phyloP scores from a whole-genome alignment of 2,329 filamentous ascomycete genomes.

The Aspergillus sp. region DNA sequence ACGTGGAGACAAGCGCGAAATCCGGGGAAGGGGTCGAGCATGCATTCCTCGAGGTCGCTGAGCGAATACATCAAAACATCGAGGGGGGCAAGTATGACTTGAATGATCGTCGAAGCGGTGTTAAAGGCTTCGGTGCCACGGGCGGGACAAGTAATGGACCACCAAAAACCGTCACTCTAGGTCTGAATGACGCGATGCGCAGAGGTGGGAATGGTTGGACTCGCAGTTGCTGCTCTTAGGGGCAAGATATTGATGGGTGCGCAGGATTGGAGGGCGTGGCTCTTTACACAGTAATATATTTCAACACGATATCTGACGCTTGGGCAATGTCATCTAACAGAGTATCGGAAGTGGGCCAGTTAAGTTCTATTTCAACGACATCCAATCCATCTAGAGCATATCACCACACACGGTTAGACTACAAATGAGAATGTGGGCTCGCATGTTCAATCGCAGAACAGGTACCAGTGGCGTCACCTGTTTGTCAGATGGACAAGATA shows the following conservation, averaged over 20 bases:
- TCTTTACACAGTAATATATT: neutral
- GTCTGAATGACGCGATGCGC: constrained; percentile 49
- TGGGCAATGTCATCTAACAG: neutral
- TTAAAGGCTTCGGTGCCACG: constrained; percentile 63
- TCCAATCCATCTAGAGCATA: neutral
- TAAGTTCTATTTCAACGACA: neutral
- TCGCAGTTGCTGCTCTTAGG: constrained; percentile 38
- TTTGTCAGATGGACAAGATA: neutral
- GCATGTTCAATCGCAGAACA: neutral
- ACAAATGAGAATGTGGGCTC: neutral
- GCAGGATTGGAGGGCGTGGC: neutral
- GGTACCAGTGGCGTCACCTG: neutral
- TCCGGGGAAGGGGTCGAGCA: constrained; percentile 90
- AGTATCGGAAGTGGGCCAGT: neutral
- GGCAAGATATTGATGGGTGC: neutral
- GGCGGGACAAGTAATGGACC: constrained; percentile 34
- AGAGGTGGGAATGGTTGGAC: constrained; percentile 38
- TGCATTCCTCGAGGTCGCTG: constrained; percentile 89
- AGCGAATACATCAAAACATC: constrained; percentile 95
- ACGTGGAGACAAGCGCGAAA: constrained; percentile 96
- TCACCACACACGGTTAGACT: neutral
- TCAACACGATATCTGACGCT: neutral
- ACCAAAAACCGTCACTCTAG: constrained; percentile 45
- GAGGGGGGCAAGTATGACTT: constrained; percentile 92
- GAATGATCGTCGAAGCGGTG: constrained; percentile 86